These are phyloP conservation scores for Pyricularia pennisetigena DNA, from an alignment of 2,329 filamentous ascomycete genomes.

Conservation along the genomic window DNA sequence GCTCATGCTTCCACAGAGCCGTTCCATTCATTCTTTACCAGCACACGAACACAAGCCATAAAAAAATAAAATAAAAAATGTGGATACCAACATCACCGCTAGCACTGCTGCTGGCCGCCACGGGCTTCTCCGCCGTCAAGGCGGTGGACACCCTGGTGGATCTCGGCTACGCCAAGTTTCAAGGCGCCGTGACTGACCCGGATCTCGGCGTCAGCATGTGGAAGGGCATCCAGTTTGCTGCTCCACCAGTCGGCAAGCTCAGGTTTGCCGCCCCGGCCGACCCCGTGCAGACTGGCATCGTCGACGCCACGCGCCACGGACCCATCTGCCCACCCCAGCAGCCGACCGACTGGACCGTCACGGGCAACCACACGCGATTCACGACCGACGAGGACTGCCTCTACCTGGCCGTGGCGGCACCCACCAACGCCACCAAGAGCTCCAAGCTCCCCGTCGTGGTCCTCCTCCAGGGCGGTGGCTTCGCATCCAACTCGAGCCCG, in stretches of 20 bases:
- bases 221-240: slow-evolving; percentile 68
- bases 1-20: not conserved
- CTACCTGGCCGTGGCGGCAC: slow-evolving; percentile 55
- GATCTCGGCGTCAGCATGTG: slow-evolving; percentile 55
- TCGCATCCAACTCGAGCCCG: slow-evolving; percentile 30
- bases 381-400: slow-evolving; percentile 55
- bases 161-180: slow-evolving; percentile 57
- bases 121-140: slow-evolving; percentile 1
- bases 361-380: slow-evolving; percentile 15
- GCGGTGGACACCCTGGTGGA: slow-evolving; percentile 35
- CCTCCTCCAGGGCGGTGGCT: slow-evolving; percentile 39
- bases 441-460: slow-evolving; percentile 28
- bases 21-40: not conserved
- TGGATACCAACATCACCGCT: not conserved
- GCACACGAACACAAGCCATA: not conserved
- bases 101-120: slow-evolving; percentile 3
- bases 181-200: slow-evolving; percentile 35
- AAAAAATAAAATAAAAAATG: no score
- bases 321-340: slow-evolving; percentile 18
- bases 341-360: slow-evolving; percentile 10
- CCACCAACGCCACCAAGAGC: slow-evolving; percentile 35
- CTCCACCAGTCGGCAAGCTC: slow-evolving; percentile 53
- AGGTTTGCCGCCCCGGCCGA: slow-evolving; percentile 60
- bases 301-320: slow-evolving; percentile 32
- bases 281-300: slow-evolving; percentile 33